A percentile compares a stretch with the other conserved stretches of the same genome.
phyloP scores from a whole-genome alignment of 768 basidiomycete species.

The Hemileccinum impolitum region DNA sequence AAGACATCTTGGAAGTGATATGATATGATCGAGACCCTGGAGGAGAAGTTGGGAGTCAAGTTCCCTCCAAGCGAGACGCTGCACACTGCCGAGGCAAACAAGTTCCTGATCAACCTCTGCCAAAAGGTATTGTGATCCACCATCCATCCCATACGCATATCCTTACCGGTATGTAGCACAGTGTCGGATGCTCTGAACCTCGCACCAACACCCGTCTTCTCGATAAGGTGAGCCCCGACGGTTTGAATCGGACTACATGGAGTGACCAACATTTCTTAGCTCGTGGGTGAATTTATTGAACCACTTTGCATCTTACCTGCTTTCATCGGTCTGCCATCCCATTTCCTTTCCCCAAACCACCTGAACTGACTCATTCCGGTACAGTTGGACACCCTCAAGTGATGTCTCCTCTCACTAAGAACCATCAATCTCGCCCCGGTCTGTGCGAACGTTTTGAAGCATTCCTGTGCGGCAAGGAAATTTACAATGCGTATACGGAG shows the following conservation, averaged over 20 bases:
- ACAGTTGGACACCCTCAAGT: slow-evolving; percentile 97
- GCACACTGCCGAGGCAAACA: slow-evolving; percentile 83
- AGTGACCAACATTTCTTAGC: slow-evolving; percentile 40
- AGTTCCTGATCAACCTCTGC: slow-evolving; percentile 81
- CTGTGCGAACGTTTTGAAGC: slow-evolving; percentile 98
- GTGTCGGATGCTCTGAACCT: slow-evolving; percentile 94
- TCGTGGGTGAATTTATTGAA: slow-evolving; percentile 98
- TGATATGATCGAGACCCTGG: slow-evolving; percentile 96
- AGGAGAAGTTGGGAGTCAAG: slow-evolving; percentile 86
- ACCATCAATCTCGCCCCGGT: slow-evolving; percentile 94
- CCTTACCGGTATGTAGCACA: slow-evolving; percentile 54
- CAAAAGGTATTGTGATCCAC: slow-evolving; percentile 54
- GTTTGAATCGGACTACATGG: not conserved
- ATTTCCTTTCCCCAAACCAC: not conserved
- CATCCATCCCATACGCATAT: not conserved
- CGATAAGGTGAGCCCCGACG: slow-evolving; percentile 65
- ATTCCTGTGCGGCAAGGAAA: slow-evolving; percentile 97
- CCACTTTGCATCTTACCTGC: slow-evolving; percentile 93
- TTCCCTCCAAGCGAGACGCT: slow-evolving; percentile 93
- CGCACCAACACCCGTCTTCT: slow-evolving; percentile 92
- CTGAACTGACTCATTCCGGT: slow-evolving; percentile 1
- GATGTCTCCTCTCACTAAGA: slow-evolving; percentile 99
- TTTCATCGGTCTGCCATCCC: slow-evolving; percentile 70
- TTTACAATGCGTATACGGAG: slow-evolving; percentile 99
- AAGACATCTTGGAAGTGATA: slow-evolving; percentile 95